A percentile compares a stretch with the other conserved stretches of the same genome.
phyloP scores from a whole-genome alignment of 805 yeast genomes.

The Candida incommunis region DNA sequence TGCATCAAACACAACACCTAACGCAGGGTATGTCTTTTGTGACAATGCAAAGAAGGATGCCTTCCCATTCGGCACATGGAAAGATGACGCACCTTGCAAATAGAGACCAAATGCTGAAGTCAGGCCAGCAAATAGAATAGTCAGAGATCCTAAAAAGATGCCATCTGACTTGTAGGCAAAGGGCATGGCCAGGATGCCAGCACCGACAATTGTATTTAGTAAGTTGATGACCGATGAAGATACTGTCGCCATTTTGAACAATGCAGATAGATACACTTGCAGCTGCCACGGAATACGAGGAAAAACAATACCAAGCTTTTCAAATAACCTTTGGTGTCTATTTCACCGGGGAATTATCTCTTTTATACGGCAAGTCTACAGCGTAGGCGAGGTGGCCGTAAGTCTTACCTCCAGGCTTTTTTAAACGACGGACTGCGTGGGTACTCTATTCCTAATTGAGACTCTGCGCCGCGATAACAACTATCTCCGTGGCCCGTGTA shows the following conservation, averaged over 20 bases:
- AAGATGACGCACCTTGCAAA: slow-evolving; percentile 44
- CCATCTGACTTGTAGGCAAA: slow-evolving; percentile 56
- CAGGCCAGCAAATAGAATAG: slow-evolving; percentile 44
- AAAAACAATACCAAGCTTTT: too few relatives aligned
- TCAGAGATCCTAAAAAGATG: slow-evolving; percentile 36
- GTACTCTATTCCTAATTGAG: too few relatives aligned
- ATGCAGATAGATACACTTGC: too few relatives aligned
- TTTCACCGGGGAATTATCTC: too few relatives aligned
- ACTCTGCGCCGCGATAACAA: too few relatives aligned
- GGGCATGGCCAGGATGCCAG: slow-evolving; percentile 68
- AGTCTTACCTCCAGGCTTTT: too few relatives aligned
- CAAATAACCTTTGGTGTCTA: too few relatives aligned
- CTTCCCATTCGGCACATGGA: slow-evolving; percentile 38
- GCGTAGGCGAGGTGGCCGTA: too few relatives aligned
- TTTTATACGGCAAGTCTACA: too few relatives aligned
- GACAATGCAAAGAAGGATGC: slow-evolving; percentile 62
- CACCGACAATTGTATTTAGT: slow-evolving; percentile 62
- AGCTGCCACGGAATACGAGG: too few relatives aligned
- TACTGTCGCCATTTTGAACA: slow-evolving; percentile 27
- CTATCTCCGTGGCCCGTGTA: too few relatives aligned
- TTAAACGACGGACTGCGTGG: too few relatives aligned
- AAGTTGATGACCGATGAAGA: slow-evolving; percentile 47
- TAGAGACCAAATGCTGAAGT: slow-evolving; percentile 56
- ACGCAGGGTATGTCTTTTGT: slow-evolving; percentile 51
- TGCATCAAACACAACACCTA: slow-evolving; percentile 52